Evolutionary conservation across 2,329 filamentous ascomycete species (phyloP), one percentile per base, ranked within the genome.

Genomic region (Alternaria sp.): DNA sequence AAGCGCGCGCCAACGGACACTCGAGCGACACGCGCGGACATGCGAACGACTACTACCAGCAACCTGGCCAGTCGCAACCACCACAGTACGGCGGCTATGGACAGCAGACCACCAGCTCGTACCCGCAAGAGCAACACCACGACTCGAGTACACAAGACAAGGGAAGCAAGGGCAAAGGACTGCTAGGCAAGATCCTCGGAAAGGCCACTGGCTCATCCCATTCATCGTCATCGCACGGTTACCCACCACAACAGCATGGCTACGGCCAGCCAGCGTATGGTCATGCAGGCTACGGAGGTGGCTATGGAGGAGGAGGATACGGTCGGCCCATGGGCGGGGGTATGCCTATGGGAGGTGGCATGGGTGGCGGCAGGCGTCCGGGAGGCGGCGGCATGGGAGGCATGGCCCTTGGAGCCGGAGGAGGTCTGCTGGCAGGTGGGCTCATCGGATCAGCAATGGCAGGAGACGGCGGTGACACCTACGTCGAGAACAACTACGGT

Each of bases 351-450:
- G 58, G 49, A 28, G 56, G 50, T 23, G 65, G 61, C 25, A 59
- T 59, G 57, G 58, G 59, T n/a, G 67, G 59, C 2, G 67, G 67
- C 9, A 61, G 65, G 12, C 62, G 68, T 23, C 68, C 68, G 57
- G 82, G 83, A 28, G 86, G 86, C 3, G 83, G 95, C 81, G 92
- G 92, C n/a, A 85, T 87, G 63, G 88, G 86, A 2, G 93, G 92
- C 51, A 88, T 90, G 9, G 92, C 92, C 21, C 82, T 97, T 46
- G 94, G 94, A 82, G 79, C 92, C 5, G 94, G 93, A 70, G 94
- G 91, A 67, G 94, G 94, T 79, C 75, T 97, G 76, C 73, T 97
- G 1, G 94, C 93, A 71, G 94, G 94, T 59, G 87, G 88, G 65
- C 66, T 97, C 72, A 80, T 97, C 30, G 90, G 86, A 3, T 84